These are phyloP conservation scores for Prunus kanzakura DNA, from an alignment of 306 rosid genomes.

Conservation along the genomic window DNA sequence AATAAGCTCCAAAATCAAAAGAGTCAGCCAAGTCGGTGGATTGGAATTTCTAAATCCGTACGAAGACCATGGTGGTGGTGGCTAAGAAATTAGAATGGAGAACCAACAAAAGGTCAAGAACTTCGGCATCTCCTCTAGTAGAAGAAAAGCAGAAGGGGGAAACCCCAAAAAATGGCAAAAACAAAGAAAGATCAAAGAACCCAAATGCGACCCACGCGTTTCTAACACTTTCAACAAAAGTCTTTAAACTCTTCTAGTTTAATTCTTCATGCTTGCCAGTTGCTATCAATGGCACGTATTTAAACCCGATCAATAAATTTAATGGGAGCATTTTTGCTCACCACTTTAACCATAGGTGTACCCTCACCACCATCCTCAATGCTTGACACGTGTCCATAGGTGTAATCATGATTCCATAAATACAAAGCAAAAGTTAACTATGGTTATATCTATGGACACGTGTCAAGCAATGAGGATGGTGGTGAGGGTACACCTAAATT, in stretches of 20 bases:
- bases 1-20: neutral
- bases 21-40: neutral
- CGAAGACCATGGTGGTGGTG: neutral
- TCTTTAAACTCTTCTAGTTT: neutral
- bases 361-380: too few species aligned
- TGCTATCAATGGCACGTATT: neutral
- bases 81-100: neutral
- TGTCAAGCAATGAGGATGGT: too few species aligned
- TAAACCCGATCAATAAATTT: neutral
- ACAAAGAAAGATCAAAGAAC: neutral
- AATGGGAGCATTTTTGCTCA: too few species aligned
- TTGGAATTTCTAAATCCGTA: neutral
- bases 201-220: neutral
- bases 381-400: too few species aligned
- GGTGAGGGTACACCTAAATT: too few species aligned
- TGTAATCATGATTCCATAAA: too few species aligned
- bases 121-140: neutral
- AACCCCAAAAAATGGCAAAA: neutral
- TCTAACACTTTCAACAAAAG: neutral
- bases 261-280: neutral
- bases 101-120: neutral
- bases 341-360: too few species aligned
- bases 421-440: too few species aligned
- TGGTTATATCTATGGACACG: too few species aligned
- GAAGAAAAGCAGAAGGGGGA: neutral